Evolutionary conservation across 2,329 filamentous ascomycete genomes (phyloP), one percentile per base, ranked within the genome.

Genomic region (Fusarium haematococcum): DNA sequence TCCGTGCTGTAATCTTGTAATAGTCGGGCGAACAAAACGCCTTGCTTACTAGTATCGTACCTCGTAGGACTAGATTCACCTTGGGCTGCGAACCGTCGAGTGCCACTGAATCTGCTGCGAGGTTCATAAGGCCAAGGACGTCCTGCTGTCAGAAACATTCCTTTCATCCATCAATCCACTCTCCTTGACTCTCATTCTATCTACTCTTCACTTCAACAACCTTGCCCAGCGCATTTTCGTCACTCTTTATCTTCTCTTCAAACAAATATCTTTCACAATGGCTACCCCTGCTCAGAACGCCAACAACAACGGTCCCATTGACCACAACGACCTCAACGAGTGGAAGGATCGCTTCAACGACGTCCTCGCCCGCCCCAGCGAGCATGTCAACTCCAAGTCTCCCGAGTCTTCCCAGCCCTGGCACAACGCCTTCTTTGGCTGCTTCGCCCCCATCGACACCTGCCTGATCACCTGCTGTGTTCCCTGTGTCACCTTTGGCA

Each of bases 401-500:
- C 79, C 84, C 14, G 80, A 78, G 25, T 75, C 74, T 27, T 71
- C 85, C 0, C 79, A 83, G 74, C 66, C 83, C 11, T 88, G 85
- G 85, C 74, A 74, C 69, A 78, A 79, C 52, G 73, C 80, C 61
- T 83, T 87, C 77, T 87, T 86, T 54, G 82, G 81, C 67, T 88
- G 85, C 82, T 85, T 84, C 79, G 81, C 71, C 68, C 86, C 86
- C 27, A 80, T 86, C 62, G 82, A 84, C 61, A 81, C 82, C 2
- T 87, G 86, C 77, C 71, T 86, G n/a, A 79, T 86, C 62, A 83
- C 84, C 18, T 88, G 81, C 73, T 87, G 83, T 70, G 70, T 86
- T 30, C 86, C 86, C 2, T 88, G 86, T 70, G 80, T 87, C 35
- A 86, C 85, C 37, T 88, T 87, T 58, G 85, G 85, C 78, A 86